Evolutionary conservation across 2,329 filamentous ascomycete species (phyloP), one percentile per base, ranked within the genome.

Genomic region (Botrytis byssoidea): DNA sequence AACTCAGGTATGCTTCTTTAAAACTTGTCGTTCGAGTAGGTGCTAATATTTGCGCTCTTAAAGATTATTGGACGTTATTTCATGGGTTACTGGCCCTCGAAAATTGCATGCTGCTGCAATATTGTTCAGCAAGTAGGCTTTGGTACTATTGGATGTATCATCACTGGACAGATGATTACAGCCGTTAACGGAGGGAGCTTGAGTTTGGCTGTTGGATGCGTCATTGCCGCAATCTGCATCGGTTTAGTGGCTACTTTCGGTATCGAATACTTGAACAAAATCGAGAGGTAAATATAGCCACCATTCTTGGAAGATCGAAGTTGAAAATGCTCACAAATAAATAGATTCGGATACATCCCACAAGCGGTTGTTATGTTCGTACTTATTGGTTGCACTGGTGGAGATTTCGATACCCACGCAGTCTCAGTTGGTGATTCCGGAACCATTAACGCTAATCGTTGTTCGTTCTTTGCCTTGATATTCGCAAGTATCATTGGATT

Each of bases 41-140:
- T 37, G 35, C 61, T 72, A 37, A 72, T 7, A 2, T 51, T 67
- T 20, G 60, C 18, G 12, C 37, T 20, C 37, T 32, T 29, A 44
- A 73, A 85, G 84, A 86, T 89, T 42, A 85, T 90, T 76, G 85
- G 87, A 3, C 84, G 88, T 16, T 91, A 89, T 78, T 83, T 86
- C 60, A 90, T 90, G 85, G 89, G 89, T 3, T 91, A 88, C 85
- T 91, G 86, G 83, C 89, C 89, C 0, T 86, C 86, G 70, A 91
- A 90, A 80, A 81, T 91, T 25, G 84, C 90, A 44, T 88, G 89
- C n/a, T 78, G 90, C 32, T 82, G 91, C 69, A 91, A 90, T 76
- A 83, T 91, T 70, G 85, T 91, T 59, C 69, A 86, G 89, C 44
- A 84, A 90, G 79, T 83, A 90, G 8, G 88, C 7, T 91, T 90